Evolutionary conservation across 1,139 yeast species (phyloP).

Genomic region (Magnusiomyces clavatus): DNA sequence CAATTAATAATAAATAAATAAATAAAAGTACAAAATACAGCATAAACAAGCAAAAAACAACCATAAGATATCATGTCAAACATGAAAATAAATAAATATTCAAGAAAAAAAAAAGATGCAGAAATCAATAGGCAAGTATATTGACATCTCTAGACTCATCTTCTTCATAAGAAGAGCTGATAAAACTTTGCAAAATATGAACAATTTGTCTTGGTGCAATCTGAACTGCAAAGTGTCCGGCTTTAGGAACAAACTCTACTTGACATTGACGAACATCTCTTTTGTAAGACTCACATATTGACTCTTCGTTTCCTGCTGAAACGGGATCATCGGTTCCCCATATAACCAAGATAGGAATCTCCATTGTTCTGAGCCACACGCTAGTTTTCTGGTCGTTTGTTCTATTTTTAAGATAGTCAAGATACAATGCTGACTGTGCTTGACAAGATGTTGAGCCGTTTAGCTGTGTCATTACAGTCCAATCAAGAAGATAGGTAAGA

Average conservation of each 20-base stretch:
- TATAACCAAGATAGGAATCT: constrained; percentile 35
- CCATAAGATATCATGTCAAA: too few species aligned
- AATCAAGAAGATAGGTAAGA: too few species aligned
- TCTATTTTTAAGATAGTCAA: constrained; percentile 33
- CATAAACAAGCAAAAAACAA: too few species aligned
- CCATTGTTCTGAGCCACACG: constrained; percentile 29
- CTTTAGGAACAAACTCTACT: constrained; percentile 25
- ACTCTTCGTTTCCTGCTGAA: constrained; percentile 29
- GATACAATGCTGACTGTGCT: constrained; percentile 22
- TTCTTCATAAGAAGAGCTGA: neutral
- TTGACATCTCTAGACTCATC: too few species aligned
- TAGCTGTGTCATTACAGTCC: too few species aligned
- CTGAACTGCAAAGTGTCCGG: constrained; percentile 39
- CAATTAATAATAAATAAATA: too few species aligned
- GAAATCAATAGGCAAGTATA: too few species aligned
- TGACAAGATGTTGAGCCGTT: too few species aligned
- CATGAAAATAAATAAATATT: too few species aligned
- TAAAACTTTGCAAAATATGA: constrained; percentile 21
- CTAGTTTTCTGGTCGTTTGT: too few species aligned
- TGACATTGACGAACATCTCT: constrained; percentile 28
- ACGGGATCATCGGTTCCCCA: constrained; percentile 42
- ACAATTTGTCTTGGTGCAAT: constrained; percentile 32
- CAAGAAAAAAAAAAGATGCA: too few species aligned
- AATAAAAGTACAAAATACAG: too few species aligned
- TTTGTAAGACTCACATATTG: constrained; percentile 2